A percentile compares a stretch with the other conserved stretches of the same genome.
Conservation (phyloP, 352 stramenopile species). For the Phytophthora rubi region DNA sequence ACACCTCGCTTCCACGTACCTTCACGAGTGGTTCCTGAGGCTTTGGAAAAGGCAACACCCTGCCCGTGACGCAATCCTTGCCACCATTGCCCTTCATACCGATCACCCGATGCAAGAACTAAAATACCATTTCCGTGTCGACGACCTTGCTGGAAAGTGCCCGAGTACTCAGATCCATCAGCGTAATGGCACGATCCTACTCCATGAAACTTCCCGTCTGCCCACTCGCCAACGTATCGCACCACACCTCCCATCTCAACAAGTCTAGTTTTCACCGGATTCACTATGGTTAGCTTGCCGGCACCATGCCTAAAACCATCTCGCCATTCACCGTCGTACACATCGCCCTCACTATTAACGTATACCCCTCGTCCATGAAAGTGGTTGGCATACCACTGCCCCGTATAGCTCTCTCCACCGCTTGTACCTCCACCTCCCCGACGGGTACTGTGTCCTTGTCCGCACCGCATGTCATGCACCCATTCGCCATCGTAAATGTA, state of each 20-base stretch:
- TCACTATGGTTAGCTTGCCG: constrained; percentile 59
- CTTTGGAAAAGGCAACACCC: constrained; percentile 55
- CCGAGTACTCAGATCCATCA: constrained; percentile 92
- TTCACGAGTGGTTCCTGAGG: constrained; percentile 70
- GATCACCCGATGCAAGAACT: constrained; percentile 46
- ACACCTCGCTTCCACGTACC: constrained; percentile 67
- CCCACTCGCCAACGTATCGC: constrained; percentile 77
- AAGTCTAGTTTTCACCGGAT: constrained; percentile 3
- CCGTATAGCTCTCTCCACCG: constrained; percentile 69
- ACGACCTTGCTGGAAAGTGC: constrained; percentile 73
- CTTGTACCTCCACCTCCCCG: constrained; percentile 47
- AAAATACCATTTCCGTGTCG: constrained; percentile 78
- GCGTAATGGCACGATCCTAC: constrained; percentile 83
- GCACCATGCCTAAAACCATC: constrained; percentile 60
- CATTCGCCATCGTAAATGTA: constrained; percentile 87
- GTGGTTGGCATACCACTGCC: constrained; percentile 65
- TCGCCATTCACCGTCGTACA: constrained; percentile 78
- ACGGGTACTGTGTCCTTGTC: constrained; percentile 73
- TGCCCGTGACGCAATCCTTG: constrained; percentile 74
- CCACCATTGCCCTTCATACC: constrained; percentile 82
- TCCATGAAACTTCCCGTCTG: constrained; percentile 66
- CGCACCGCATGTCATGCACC: constrained; percentile 70
- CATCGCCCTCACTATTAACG: constrained; percentile 60
- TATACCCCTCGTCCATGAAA: constrained; percentile 76
- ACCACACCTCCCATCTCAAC: constrained; percentile 48